Evolutionary conservation across 202 grass and related monocot genomes (phyloP), one percentile per base, ranked within the genome.

Genomic region (Brachypodium distachyon): DNA sequence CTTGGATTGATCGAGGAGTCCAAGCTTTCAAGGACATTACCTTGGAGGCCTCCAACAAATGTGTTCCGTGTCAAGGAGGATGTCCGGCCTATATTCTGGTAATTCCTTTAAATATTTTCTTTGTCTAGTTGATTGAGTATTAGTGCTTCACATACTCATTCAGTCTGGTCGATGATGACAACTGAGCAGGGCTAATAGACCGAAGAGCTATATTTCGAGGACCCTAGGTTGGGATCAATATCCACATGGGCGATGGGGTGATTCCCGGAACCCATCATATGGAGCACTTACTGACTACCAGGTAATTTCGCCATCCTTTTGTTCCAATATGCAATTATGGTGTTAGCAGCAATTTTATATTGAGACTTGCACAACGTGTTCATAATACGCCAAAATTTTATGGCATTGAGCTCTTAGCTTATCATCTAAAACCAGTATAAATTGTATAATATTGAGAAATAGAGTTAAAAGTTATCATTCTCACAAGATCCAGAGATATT

Each of bases 41-140:
- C 92, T 29, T 96, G 92, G 92, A 92, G 92, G 49, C 86, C 65
- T 0, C 77, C 92, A 77, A 82, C 92, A 25, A 96, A 96, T 70
- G 73, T 92, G 87, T 92, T 84, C 83, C 92, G 92, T 90, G 88
- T 77, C 60, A 89, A 96, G 74, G 92, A 96, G 70, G 92, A 90
- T 84, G 88, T 96, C 13, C 86, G 92, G 11, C 92, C 92, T 80
- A 96, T 96, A 68, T 96, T 96, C 76, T 96, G 92, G 92, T 96
- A 87, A 2, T 84, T 70, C 31, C 49, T 82, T 60, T 39, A 9
- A 43, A 65, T 29, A 5, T 7, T 64, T 76, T 73, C 4, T 79
- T 70, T 70, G 33, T 61, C 32, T 40, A 74, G n/a, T 44, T 67
- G 32, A 12, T 70, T 62, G 28, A 37, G 10, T 64, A 32, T 64